phyloP scores from a whole-genome alignment of 2,329 filamentous ascomycete genomes.

The Chaetomiaceae sp. region DNA sequence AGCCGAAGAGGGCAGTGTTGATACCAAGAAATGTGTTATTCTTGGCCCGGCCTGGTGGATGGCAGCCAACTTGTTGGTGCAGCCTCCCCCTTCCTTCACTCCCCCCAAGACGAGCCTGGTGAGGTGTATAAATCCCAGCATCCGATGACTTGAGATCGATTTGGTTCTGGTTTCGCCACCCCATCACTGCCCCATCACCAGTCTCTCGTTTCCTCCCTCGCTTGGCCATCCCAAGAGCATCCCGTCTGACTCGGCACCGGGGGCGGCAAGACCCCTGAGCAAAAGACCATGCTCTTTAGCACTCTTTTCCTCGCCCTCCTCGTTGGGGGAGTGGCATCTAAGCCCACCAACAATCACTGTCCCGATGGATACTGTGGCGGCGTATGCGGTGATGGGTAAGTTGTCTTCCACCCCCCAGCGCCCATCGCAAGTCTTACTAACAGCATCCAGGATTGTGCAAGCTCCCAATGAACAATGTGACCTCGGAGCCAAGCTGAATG shows the following conservation, averaged over 20 bases:
- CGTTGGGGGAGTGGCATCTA: conserved; percentile 11
- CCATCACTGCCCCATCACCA: background rate
- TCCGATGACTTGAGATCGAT: background rate
- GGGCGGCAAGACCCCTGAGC: background rate
- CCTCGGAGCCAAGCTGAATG: conserved; percentile 16
- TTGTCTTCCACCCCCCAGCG: background rate
- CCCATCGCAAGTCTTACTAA: background rate
- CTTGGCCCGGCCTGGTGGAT: background rate
- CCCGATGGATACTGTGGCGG: conserved; percentile 13
- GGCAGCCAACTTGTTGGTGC: background rate
- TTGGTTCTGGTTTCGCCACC: background rate
- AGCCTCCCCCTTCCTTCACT: no score
- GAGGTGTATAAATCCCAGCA: background rate
- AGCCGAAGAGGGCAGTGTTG: background rate
- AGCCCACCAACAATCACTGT: background rate
- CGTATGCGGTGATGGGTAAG: conserved; percentile 18
- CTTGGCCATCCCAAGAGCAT: background rate
- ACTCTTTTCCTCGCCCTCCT: conserved; percentile 13
- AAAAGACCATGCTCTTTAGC: conserved; percentile 9
- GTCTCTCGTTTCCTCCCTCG: background rate
- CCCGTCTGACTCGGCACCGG: background rate
- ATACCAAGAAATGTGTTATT: background rate
- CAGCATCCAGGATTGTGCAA: conserved; percentile 10
- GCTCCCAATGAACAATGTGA: conserved; percentile 18
- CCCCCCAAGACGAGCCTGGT: background rate